Evolutionary conservation across 305 asterid genomes (phyloP).

Genomic region (Fraxinus sp.): DNA sequence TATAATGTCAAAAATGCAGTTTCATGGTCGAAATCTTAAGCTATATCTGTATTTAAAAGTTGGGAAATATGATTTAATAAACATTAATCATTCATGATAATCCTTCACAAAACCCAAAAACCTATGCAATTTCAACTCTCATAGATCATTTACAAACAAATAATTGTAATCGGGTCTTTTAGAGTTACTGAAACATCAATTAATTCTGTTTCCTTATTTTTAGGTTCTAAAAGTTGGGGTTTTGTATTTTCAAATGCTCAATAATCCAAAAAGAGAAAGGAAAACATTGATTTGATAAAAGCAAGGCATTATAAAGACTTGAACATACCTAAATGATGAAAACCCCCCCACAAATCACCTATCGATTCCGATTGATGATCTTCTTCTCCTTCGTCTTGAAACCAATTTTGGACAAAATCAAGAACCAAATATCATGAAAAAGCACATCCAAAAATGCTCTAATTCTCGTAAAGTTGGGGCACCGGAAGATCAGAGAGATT

Average conservation of each 20-base stretch:
- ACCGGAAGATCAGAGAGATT: constrained; percentile 11
- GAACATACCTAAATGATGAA: background rate
- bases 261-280: background rate
- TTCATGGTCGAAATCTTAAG: background rate
- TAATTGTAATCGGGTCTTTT: background rate
- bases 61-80: background rate
- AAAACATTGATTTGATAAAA: background rate
- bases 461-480: background rate
- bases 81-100: background rate
- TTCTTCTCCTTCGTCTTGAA: background rate
- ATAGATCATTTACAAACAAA: background rate
- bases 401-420: background rate
- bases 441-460: background rate
- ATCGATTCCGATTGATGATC: background rate
- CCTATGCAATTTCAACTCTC: background rate
- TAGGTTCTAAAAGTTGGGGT: background rate
- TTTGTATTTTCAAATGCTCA: background rate
- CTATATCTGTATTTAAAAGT: background rate
- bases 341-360: background rate
- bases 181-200: background rate
- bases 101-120: background rate
- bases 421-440: background rate
- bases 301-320: background rate
- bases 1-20: background rate
- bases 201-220: background rate